Base-by-base conservation (phyloP, 1,284 basidiomycete species). In the Melanopsichium pennsylvanicum region DNA sequence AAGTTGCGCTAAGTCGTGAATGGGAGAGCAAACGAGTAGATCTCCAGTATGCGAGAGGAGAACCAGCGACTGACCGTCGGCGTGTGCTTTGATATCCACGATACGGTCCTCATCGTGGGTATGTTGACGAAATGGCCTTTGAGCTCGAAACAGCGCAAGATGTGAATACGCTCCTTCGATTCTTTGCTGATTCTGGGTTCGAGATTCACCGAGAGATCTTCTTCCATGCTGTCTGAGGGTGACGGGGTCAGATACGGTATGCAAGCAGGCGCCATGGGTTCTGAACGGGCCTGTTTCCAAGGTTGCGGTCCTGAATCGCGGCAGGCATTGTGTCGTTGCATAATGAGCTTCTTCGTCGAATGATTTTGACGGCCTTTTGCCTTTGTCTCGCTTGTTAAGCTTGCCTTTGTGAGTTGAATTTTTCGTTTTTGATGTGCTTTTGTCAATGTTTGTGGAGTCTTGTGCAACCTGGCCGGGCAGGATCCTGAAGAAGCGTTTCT, bases 401-500 rank as follows among this genome's bases (percentile, higher is more conserved):
- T 41, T 36, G 15, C 26, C 10, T 11, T 50, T 31, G n/a, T n/a
- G n/a, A n/a, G n/a, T n/a, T n/a, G n/a, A n/a, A n/a, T n/a, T n/a
- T n/a, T n/a, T n/a, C n/a, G n/a, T n/a, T n/a, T n/a, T n/a, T n/a
- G n/a, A n/a, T n/a, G n/a, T n/a, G n/a, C n/a, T n/a, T n/a, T n/a
- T n/a, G n/a, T n/a, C n/a, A n/a, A n/a, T n/a, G n/a, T n/a, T n/a
- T n/a, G 18, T 3, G 2, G 36, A 6, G 16, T 29, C 12, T 5
- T 33, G 2, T 2, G 34, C 3, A 21, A 27, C 3, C 18, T 33
- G 51, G 15, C 62, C 51, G 16, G 55, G 38, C 2, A 44, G 15
- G 29, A 61, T 56, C 66, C 55, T 64, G 67, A 70, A 70, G 49
- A 70, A 70, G 4, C 67, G 48, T 21, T 61, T 70, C 46, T 51